A percentile compares a stretch with the other conserved stretches of the same genome.
Evolutionary conservation across 139 green algal species (phyloP).

Genomic region (Haematococcus lacustris): DNA sequence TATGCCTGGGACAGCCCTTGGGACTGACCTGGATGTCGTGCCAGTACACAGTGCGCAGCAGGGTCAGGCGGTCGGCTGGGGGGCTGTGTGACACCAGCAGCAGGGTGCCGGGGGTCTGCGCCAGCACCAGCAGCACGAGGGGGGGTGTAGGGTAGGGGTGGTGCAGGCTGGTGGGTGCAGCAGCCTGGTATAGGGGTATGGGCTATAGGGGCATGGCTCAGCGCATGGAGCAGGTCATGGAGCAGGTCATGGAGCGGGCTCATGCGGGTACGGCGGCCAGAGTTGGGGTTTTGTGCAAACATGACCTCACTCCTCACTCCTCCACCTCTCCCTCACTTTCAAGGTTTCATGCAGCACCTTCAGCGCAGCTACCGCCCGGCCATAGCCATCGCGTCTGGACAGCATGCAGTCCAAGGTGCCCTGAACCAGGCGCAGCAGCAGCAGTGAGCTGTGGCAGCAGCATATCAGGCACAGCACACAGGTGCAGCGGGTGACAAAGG

Average conservation of each 20-base stretch:
- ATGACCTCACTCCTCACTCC: background rate
- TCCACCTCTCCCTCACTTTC: background rate
- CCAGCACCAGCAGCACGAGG: no score
- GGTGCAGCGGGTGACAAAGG: background rate
- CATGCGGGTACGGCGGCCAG: background rate
- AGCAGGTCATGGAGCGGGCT: background rate
- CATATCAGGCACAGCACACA: background rate
- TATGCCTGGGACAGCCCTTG: no score
- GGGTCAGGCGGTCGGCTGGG: slow-evolving; percentile 4
- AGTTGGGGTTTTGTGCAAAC: background rate
- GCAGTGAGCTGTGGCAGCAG: background rate
- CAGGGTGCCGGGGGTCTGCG: slow-evolving; percentile 12
- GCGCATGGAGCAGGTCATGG: background rate
- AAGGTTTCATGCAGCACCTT: background rate
- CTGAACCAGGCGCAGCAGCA: background rate
- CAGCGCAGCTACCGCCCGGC: background rate
- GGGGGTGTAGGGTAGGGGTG: background rate
- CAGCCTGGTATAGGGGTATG: background rate
- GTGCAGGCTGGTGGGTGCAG: background rate
- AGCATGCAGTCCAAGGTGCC: slow-evolving; percentile 13
- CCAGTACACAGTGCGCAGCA: slow-evolving; percentile 17
- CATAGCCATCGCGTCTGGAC: background rate
- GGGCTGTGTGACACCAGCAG: slow-evolving; percentile 11
- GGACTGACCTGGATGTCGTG: slow-evolving; percentile 13
- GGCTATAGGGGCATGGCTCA: background rate